Conservation (phyloP, 78 protist species). For the Dictyostelium purpureum region DNA sequence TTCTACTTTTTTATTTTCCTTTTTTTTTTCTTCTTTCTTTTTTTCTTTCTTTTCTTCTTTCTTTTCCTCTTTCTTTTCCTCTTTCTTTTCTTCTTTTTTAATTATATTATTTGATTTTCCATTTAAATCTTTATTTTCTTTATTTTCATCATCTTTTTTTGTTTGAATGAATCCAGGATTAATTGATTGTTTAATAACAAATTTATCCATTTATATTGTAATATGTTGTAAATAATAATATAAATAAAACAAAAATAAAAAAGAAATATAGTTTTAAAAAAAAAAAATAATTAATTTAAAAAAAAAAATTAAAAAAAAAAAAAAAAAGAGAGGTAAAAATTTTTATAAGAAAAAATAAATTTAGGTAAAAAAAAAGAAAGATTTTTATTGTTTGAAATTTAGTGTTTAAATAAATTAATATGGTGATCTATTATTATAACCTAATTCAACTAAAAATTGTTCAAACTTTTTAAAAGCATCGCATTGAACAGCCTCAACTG, state of each 20-base stretch:
- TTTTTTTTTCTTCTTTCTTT: background rate
- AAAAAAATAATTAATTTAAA: background rate
- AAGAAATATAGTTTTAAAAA: background rate
- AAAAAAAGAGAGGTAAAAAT: background rate
- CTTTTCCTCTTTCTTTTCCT: background rate
- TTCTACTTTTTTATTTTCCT: too few relatives aligned
- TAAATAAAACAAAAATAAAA: background rate
- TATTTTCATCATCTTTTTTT: background rate
- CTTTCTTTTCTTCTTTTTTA: background rate
- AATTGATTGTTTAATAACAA: background rate
- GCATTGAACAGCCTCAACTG: conserved; percentile 19
- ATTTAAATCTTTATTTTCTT: background rate
- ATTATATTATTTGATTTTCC: too few relatives aligned
- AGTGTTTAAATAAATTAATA: background rate
- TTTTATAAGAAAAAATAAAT: background rate
- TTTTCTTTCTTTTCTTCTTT: background rate
- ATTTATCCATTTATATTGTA: background rate
- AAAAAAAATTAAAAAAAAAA: too few relatives aligned
- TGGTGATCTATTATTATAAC: background rate
- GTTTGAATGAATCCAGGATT: background rate
- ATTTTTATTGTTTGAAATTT: too few relatives aligned
- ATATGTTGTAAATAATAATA: background rate
- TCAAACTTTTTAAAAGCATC: conserved; percentile 27
- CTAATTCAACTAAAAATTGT: background rate
- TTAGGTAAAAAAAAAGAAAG: background rate